Base-by-base conservation (phyloP, 768 basidiomycete genomes). In the Termitomyces heimii region DNA sequence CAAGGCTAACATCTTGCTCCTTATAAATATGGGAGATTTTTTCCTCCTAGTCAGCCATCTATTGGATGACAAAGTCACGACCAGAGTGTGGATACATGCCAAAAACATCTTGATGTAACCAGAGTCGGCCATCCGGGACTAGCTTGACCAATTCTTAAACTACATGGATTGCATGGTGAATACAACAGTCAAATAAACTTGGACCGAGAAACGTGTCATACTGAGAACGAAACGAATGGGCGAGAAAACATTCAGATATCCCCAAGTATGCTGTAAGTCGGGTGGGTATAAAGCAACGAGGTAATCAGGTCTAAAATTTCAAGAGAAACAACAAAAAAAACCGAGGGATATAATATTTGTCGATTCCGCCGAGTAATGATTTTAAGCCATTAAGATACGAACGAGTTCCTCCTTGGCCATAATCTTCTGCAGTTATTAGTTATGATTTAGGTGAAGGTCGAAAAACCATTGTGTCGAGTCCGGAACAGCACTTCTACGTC, bases 391-490 rank as follows among this genome's bases (percentile, higher is more conserved):
- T 7, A 34, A 4, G 40, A n/a, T 16, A 39, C n/a, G 49, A 34
- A 44, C 37, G 40, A 42, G 24, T 16, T 24, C 20, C 32, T 50
- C 8, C 34, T 39, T 32, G 2, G 9, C 2, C 37, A 29, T n/a
- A 12, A 35, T 32, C 24, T 44, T 14, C 44, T 54, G 22, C 32
- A 12, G 14, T 54, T 16, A 37, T 40, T 20, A 24, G 12, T 40
- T n/a, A 28, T 3, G 28, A 13, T 51, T 6, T 26, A 51, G 18
- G 24, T 28, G 2, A 35, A 55, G 24, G 37, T 58, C 52, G 22
- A 47, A 58, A 26, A 58, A 58, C 57, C 57, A 53, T 20, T 58
- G 52, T 16, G 57, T 53, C 16, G 57, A 58, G 57, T 58, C 57
- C n/a, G 57, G 52, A 40, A 53, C 12, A 43, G 57, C 51, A 32